Conservation (phyloP, 2,329 filamentous ascomycete species). For the Chrysoporthe puriensis region DNA sequence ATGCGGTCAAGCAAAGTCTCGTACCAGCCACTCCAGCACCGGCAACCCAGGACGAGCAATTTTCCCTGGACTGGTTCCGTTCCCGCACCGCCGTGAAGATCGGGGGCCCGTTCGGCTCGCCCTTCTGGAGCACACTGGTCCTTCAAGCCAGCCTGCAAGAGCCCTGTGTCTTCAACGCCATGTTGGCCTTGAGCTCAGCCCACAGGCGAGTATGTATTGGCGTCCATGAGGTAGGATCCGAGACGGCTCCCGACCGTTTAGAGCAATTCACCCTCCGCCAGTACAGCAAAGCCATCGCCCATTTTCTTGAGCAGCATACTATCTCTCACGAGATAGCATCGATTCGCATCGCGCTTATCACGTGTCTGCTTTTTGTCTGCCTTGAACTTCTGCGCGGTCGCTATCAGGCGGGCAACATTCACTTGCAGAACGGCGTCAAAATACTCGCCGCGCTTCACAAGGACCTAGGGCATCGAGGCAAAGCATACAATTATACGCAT, state of each 20-base stretch:
- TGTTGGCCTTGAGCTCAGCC: constrained; percentile 43
- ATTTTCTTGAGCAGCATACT: constrained; percentile 36
- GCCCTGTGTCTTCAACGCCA: constrained; percentile 45
- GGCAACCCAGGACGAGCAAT: constrained; percentile 37
- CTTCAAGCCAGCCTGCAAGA: constrained; percentile 42
- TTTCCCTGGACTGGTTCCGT: constrained; percentile 49
- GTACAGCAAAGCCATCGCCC: constrained; percentile 43
- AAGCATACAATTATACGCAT: not conserved
- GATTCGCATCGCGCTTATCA: constrained; percentile 42
- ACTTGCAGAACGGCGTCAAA: constrained; percentile 48
- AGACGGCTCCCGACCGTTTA: constrained; percentile 15
- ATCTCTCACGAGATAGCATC: constrained; percentile 30
- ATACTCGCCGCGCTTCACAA: constrained; percentile 38
- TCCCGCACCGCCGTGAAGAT: constrained; percentile 42
- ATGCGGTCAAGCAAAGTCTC: not conserved
- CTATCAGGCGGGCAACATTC: constrained; percentile 41
- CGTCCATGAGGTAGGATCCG: constrained; percentile 14
- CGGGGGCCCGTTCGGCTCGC: constrained; percentile 40
- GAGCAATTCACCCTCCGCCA: constrained; percentile 39
- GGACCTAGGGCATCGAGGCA: constrained; percentile 18
- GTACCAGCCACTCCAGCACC: constrained; percentile 7
- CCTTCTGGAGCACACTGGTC: constrained; percentile 44
- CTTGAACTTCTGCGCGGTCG: constrained; percentile 43
- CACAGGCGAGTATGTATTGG: constrained; percentile 33
- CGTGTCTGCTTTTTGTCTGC: constrained; percentile 42